These are phyloP conservation scores for Candida manassasensis DNA, from an alignment of 805 yeast species.

Conservation along the genomic window DNA sequence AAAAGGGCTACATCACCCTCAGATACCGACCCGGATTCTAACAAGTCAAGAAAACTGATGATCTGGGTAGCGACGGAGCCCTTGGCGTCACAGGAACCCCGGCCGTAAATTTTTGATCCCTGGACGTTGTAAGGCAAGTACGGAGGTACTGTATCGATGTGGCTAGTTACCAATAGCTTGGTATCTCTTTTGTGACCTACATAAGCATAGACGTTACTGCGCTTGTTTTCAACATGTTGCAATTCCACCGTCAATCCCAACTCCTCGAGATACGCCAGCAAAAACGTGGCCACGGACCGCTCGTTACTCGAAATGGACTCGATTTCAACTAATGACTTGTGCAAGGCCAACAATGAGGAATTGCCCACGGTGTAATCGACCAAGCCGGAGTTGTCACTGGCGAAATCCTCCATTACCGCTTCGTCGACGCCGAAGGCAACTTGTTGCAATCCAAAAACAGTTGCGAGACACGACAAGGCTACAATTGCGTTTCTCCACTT, in stretches of 20 bases:
- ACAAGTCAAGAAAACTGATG: constrained; percentile 46
- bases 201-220: constrained; percentile 57
- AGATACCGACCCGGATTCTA: constrained; percentile 28
- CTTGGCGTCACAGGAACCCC: constrained; percentile 72
- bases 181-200: constrained; percentile 41
- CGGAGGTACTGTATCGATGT: constrained; percentile 73
- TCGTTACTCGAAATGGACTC: constrained; percentile 24
- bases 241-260: constrained; percentile 52
- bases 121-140: constrained; percentile 46
- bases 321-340: constrained; percentile 21
- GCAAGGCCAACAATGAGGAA: constrained; percentile 18
- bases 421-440: too few species aligned
- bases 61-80: constrained; percentile 64
- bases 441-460: too few species aligned
- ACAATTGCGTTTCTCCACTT: too few species aligned
- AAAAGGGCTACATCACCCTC: constrained; percentile 57
- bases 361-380: constrained; percentile 6
- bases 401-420: too few species aligned
- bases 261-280: constrained; percentile 33
- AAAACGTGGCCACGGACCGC: constrained; percentile 31
- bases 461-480: too few species aligned
- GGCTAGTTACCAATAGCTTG: constrained; percentile 53
- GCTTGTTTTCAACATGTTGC: constrained; percentile 27
- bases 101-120: constrained; percentile 52
- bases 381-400: too few species aligned